Base-by-base conservation (phyloP, 2,329 filamentous ascomycete species). In the Paraconiothyrium sp. region DNA sequence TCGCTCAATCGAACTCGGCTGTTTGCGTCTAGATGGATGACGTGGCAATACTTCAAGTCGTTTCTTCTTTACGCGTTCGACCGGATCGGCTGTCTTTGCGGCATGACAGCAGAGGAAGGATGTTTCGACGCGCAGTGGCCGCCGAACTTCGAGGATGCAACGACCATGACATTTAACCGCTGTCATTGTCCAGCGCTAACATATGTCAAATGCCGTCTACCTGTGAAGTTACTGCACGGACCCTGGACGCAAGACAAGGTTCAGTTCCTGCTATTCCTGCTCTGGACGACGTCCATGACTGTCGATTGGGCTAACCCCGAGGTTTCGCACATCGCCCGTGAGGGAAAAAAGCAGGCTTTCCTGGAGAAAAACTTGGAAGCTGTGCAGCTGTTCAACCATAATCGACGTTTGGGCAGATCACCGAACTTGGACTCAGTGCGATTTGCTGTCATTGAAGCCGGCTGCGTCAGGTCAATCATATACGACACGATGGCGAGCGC, bases 361-460 rank as follows among this genome's bases (percentile, higher is more conserved):
- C 55, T 71, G 1, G 66, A 72, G 22, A 48, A 54, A 1, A 75
- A 73, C 32, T 65, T 76, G 0, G 74, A 72, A n/a, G 75, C 67
- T 5, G 74, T 78, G 7, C 71, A 76, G 49, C 63, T 76, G 0
- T 76, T 77, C 62, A 75, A 76, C 39, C 70, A 76, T 39, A 74
- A 75, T 37, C 66, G 74, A 10, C 66, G 74, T 1, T 66, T 78
- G 2, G 76, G 74, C 0, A 71, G 67, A 57, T 51, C 67, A 1
- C 71, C 75, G 2, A 59, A 41, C 6, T 35, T 76, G 13, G 64
- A 66, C 8, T 66, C 59, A 9, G 65, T 78, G 0, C 59, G 57
- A 4, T 76, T 74, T 22, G 71, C 74, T 4, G 72, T 76, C 3
- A 54, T 70, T 2, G 68, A 77, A 48, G 74, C 67, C 20, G 69